These are phyloP conservation scores for Agroathelia rolfsii DNA, from an alignment of 1,284 basidiomycete genomes.

Conservation along the genomic window DNA sequence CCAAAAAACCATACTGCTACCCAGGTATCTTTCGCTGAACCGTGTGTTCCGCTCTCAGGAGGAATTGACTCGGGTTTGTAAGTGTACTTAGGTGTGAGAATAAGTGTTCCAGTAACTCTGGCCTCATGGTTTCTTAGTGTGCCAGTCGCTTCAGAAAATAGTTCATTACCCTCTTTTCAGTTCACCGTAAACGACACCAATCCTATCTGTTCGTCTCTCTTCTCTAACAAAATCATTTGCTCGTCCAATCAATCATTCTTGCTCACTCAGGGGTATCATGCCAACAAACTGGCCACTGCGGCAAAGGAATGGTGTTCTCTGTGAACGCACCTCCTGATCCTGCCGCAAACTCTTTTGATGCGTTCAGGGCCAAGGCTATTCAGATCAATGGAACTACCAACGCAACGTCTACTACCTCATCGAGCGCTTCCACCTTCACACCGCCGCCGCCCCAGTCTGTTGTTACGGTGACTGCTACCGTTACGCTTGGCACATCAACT, in stretches of 20 bases:
- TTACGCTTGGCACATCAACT: slow-evolving; percentile 29
- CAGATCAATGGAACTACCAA: slow-evolving; percentile 34
- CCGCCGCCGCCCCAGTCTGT: slow-evolving; percentile 7
- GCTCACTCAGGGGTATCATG: slow-evolving; percentile 9
- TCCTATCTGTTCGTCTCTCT: slow-evolving; percentile 25
- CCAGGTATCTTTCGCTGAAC: slow-evolving; percentile 32
- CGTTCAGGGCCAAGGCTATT: slow-evolving; percentile 44
- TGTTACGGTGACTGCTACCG: slow-evolving; percentile 23
- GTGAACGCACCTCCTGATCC: slow-evolving; percentile 49
- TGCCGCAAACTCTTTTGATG: slow-evolving; percentile 42
- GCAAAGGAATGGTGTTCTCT: slow-evolving; percentile 54
- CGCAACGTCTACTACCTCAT: slow-evolving; percentile 26
- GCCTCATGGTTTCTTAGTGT: slow-evolving; percentile 17
- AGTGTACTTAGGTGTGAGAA: slow-evolving; percentile 11
- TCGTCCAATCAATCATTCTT: slow-evolving; percentile 1
- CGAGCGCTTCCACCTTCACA: slow-evolving; percentile 22
- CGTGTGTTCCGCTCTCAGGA: slow-evolving; percentile 24
- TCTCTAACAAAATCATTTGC: slow-evolving; percentile 23
- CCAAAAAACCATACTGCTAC: slow-evolving; percentile 34
- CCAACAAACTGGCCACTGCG: slow-evolving; percentile 36
- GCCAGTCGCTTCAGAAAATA: slow-evolving; percentile 22
- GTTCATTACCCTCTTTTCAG: slow-evolving; percentile 16
- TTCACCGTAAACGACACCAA: slow-evolving; percentile 20
- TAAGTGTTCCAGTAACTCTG: slow-evolving; percentile 1
- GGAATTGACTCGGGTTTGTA: slow-evolving; percentile 33